Evolutionary conservation across 805 yeast species (phyloP), one percentile per base, ranked within the genome.

Genomic region (Metschnikowia kunwiensis): DNA sequence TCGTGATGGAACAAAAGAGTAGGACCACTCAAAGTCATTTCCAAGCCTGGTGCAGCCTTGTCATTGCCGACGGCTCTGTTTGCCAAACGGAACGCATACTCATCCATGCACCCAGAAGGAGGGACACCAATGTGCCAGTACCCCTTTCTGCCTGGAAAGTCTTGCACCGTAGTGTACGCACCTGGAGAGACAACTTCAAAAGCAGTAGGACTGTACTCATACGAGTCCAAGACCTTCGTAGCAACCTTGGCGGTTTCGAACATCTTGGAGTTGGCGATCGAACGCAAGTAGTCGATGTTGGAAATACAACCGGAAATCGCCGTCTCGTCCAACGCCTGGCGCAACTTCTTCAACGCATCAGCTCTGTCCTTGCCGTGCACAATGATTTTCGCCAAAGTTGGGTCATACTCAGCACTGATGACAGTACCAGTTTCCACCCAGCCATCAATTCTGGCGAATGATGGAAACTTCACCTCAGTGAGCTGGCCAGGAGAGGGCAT

Each of bases 51-150:
- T 8, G 96, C 83, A 29, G 73, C 67, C 46, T 70, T 64, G 49
- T 81, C 76, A 62, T 91, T 93, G 42, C 97, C 97, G 29, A 91
- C 97, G 53, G 86, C 78, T 56, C 84, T 70, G 68, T 91, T 91
- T 14, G 96, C 96, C 44, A 86, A 60, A 53, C 96, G 74, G 69
- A 89, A 89, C 4, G 97, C 80, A 53, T 81, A 89, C 43, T 80
- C 77, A 63, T 91, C 98, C 97, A 91, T 93, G 42, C 97, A 96
- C 30, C 98, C 98, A 26, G 96, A 86, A 6, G 97, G 97, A 17
- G 98, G 98, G 38, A 91, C 97, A 59, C 98, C 98, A 50, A 84
- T 75, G 55, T 84, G 79, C 94, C 94, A 85, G 59, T 72, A 72
- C n/a, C 87, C 82, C 36, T 71, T 70, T 68, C 98, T 81, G 34